A percentile compares a stretch with the other conserved stretches of the same genome.
Conservation (phyloP, 768 basidiomycete species). For the Hirschioporus abietinus region DNA sequence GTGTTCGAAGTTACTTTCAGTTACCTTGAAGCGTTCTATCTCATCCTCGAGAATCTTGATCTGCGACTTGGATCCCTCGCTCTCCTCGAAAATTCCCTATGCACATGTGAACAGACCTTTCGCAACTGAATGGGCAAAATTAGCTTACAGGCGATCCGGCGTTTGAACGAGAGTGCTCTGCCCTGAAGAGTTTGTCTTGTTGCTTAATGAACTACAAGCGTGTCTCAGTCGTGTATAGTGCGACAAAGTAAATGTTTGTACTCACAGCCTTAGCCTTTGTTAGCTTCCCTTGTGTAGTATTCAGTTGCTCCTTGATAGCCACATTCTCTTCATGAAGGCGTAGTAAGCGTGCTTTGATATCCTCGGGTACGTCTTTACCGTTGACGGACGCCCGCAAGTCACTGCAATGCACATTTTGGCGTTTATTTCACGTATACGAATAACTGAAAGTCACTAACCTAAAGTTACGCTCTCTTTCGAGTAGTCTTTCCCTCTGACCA, state of each 20-base stretch:
- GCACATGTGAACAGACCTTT: slow-evolving; percentile 5
- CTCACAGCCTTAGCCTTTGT: slow-evolving; percentile 70
- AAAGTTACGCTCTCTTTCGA: slow-evolving; percentile 82
- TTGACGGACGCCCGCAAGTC: slow-evolving; percentile 73
- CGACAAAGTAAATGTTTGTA: neutral
- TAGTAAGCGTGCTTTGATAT: slow-evolving; percentile 69
- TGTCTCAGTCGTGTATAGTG: neutral
- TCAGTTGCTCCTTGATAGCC: slow-evolving; percentile 62
- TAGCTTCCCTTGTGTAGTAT: slow-evolving; percentile 71
- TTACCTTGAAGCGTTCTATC: slow-evolving; percentile 46
- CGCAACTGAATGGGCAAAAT: neutral
- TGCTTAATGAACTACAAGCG: slow-evolving; percentile 76
- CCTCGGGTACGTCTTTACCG: slow-evolving; percentile 77
- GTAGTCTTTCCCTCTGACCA: slow-evolving; percentile 77
- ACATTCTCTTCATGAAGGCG: slow-evolving; percentile 75
- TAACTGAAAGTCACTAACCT: slow-evolving; percentile 42
- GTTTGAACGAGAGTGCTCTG: slow-evolving; percentile 58
- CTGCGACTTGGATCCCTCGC: slow-evolving; percentile 57
- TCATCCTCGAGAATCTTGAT: slow-evolving; percentile 51
- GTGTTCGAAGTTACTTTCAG: slow-evolving; percentile 1
- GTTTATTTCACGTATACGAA: neutral
- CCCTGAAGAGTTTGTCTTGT: slow-evolving; percentile 86
- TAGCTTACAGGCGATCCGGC: slow-evolving; percentile 39
- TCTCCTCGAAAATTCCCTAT: slow-evolving; percentile 64
- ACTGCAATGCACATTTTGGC: slow-evolving; percentile 33